phyloP scores from a whole-genome alignment of 441 rosid genomes.

The Gossypium laxum region DNA sequence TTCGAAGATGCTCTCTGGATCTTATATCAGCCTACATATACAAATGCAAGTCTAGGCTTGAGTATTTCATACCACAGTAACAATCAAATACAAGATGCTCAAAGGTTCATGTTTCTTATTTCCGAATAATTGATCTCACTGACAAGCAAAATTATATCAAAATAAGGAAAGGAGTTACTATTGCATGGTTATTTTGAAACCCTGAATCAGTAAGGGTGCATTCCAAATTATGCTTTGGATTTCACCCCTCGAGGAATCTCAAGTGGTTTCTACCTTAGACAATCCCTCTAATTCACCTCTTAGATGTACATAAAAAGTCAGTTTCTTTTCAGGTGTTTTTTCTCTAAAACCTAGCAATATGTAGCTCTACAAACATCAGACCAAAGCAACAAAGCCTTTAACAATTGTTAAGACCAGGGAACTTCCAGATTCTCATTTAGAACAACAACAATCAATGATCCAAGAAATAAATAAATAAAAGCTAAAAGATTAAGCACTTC shows the following conservation, averaged over 20 bases:
- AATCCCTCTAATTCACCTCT: too few relatives aligned
- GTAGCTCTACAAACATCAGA: not conserved
- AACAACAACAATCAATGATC: not conserved
- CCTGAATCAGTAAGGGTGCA: conserved; percentile 1
- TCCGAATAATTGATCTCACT: not conserved
- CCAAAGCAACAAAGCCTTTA: not conserved
- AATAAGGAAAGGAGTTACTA: not conserved
- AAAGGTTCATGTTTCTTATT: not conserved
- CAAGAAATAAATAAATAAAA: not conserved
- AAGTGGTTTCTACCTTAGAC: not conserved
- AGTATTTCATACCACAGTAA: not conserved
- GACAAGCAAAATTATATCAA: not conserved
- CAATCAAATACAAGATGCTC: conserved; percentile 3
- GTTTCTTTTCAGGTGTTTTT: not conserved
- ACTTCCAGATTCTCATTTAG: not conserved
- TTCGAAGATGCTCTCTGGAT: conserved; percentile 50
- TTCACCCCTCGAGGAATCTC: not conserved
- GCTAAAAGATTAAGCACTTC: not conserved
- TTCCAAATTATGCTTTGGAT: not conserved
- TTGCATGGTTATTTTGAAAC: not conserved
- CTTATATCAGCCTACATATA: conserved; percentile 57
- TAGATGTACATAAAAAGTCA: not conserved
- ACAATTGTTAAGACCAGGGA: not conserved
- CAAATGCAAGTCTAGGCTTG: not conserved
- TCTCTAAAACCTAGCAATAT: not conserved